Percentiles rank a stretch among this genome's conserved stretches.
Conservation (phyloP, 2,329 filamentous ascomycete species). For the Talaromyces rugulosus region DNA sequence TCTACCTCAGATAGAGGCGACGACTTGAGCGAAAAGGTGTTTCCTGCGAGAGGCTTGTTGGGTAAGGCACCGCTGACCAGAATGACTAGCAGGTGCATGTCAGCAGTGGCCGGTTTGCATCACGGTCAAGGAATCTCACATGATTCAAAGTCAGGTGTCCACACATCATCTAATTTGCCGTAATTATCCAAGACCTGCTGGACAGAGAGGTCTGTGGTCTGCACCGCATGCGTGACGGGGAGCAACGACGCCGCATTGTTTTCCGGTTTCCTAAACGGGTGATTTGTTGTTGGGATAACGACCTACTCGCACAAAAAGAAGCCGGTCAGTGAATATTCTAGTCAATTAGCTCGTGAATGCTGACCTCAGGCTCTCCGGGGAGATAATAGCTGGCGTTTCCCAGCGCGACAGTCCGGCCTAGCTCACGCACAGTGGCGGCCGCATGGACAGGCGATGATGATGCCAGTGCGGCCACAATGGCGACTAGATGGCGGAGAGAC, state of each 20-base stretch:
- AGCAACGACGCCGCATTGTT: not conserved
- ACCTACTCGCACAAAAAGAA: not conserved
- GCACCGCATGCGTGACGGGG: not conserved
- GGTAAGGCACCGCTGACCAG: not conserved
- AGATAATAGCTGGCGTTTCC: slow-evolving; percentile 2
- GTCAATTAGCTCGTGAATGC: not conserved
- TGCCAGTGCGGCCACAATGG: not conserved
- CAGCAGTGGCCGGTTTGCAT: not conserved
- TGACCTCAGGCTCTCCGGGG: slow-evolving; percentile 1
- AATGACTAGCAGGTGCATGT: not conserved
- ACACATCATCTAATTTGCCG: not conserved
- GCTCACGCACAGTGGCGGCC: not conserved
- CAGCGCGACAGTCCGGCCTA: not conserved
- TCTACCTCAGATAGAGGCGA: not conserved
- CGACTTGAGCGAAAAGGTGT: not conserved
- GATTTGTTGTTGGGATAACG: not conserved
- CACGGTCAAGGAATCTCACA: not conserved
- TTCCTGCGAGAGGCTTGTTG: not conserved
- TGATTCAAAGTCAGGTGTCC: not conserved
- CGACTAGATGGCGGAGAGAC: not conserved
- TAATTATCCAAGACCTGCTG: not conserved
- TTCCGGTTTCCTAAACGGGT: not conserved
- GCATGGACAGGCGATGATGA: not conserved
- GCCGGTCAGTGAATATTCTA: not conserved
- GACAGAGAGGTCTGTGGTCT: not conserved